Evolutionary conservation across 169 alveolate genomes (phyloP).

Genomic region (Cryptosporidium andersoni): DNA sequence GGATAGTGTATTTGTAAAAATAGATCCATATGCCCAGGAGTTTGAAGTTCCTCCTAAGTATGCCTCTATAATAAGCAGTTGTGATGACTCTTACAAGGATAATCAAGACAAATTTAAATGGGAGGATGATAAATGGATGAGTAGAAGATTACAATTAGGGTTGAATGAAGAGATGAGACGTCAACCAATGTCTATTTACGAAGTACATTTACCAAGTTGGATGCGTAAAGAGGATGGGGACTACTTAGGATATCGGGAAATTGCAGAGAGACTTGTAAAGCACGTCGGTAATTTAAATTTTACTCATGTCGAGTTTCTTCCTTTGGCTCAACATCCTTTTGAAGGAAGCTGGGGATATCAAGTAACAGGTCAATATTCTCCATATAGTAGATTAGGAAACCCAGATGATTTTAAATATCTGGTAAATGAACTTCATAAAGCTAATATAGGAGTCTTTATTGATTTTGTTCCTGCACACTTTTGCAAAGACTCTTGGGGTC

Average conservation of each 20-base stretch:
- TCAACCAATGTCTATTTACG: conserved; percentile 81
- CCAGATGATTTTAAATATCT: conserved; percentile 79
- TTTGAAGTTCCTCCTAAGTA: conserved; percentile 78
- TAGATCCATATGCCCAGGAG: conserved; percentile 82
- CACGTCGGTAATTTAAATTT: conserved; percentile 76
- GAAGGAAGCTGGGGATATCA: conserved; percentile 84
- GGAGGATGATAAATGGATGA: conserved; percentile 80
- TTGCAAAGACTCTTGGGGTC: conserved; percentile 80
- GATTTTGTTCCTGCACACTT: conserved; percentile 81
- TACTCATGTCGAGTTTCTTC: conserved; percentile 81
- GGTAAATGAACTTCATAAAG: conserved; percentile 77
- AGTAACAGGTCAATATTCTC: conserved; percentile 79
- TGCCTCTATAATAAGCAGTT: conserved; percentile 77
- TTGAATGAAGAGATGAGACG: conserved; percentile 72
- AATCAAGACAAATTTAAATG: conserved; percentile 74
- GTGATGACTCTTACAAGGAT: conserved; percentile 77
- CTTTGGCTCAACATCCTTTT: conserved; percentile 81
- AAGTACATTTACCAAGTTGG: conserved; percentile 81
- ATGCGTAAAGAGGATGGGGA: conserved; percentile 77
- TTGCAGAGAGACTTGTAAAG: conserved; percentile 77
- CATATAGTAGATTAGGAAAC: conserved; percentile 78
- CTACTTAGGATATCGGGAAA: conserved; percentile 76
- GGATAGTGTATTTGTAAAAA: conserved; percentile 74
- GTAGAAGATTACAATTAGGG: conserved; percentile 71
- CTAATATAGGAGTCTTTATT: conserved; percentile 78